Base-by-base conservation (phyloP, 2,329 filamentous ascomycete species). In the Mariannaea sp. region DNA sequence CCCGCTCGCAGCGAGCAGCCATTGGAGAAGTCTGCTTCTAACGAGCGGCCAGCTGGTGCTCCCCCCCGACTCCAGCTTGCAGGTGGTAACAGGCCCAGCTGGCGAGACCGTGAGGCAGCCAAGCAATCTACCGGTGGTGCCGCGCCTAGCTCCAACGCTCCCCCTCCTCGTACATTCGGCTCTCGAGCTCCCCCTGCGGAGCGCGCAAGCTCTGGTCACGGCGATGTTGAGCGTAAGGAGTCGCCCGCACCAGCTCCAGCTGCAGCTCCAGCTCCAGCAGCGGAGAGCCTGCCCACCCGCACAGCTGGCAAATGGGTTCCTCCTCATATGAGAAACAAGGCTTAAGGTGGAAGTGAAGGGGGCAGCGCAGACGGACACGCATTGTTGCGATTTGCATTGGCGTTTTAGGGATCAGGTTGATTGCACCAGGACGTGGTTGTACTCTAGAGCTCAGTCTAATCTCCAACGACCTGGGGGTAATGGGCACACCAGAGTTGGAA, bases 101-200 rank as follows among this genome's bases (percentile, higher is more conserved):
- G 88, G 89, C 85, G 88, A 71, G 88, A 91, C 26, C 86, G 87
- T 65, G 82, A 90, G 72, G 84, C 83, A 44, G 74, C 77, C 55
- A 79, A 65, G 64, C 69, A 75, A 29, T 64, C 68, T 36, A 59
- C 67, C 45, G 70, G 72, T 49, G 67, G 71, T 27, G 64, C 71
- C 9, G 65, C 68, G 41, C 64, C 72, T 40, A 80, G 79, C 55
- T 71, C 65, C 41, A 55, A 45, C 26, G 45, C 62, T 26, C 69
- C 78, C 24, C 74, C 80, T 29, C 69, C 78, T 52, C 56, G 68
- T 49, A 59, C 57, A 41, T 70, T 75, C 68, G 53, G 63, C 32
- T 59, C 70, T 44, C 64, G 77, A 29, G 74, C 73, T 39, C 70
- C 71, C 12, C 72, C 75, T 40, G 69, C 79, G 61, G 73, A 76